phyloP scores from a whole-genome alignment of 139 green algal genomes.

The Picochlorum sp. region DNA sequence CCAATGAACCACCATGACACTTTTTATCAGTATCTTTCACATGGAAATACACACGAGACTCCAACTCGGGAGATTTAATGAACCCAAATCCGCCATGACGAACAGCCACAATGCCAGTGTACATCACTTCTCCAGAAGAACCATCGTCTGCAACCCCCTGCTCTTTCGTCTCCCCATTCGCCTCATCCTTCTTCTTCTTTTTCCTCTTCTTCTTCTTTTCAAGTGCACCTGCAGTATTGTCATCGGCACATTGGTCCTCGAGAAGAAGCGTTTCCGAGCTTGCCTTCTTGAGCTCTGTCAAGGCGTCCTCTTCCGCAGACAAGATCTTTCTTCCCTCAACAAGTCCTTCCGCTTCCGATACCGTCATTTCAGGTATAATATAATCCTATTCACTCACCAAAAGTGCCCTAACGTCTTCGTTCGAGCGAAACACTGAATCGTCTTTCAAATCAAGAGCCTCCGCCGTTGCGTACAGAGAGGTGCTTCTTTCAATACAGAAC shows the following conservation, averaged over 20 bases:
- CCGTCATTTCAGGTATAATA: too few species aligned
- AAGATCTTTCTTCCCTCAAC: too few species aligned
- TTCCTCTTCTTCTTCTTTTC: not conserved
- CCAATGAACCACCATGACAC: not conserved
- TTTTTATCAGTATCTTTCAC: slow-evolving; percentile 21
- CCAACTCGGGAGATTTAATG: slow-evolving; percentile 24
- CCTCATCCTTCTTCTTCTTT: not conserved
- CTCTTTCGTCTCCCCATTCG: not conserved
- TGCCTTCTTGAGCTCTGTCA: not conserved
- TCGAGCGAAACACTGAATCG: too few species aligned
- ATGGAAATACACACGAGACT: slow-evolving; percentile 30
- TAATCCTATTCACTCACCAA: too few species aligned
- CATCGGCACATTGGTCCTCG: too few species aligned
- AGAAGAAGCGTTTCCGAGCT: not conserved
- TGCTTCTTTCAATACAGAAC: too few species aligned
- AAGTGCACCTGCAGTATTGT: too few species aligned
- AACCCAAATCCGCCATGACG: slow-evolving; percentile 30
- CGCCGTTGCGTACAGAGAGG: too few species aligned
- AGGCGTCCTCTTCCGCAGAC: not conserved
- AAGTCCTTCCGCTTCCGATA: too few species aligned
- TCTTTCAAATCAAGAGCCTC: too few species aligned
- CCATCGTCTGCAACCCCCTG: not conserved
- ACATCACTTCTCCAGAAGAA: not conserved
- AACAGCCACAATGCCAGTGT: slow-evolving; percentile 17
- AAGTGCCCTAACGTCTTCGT: too few species aligned